Percentiles rank a stretch among this genome's conserved stretches.
These are phyloP conservation scores for Fraxinus dipetala DNA, from an alignment of 305 asterid genomes.

Conservation along the genomic window DNA sequence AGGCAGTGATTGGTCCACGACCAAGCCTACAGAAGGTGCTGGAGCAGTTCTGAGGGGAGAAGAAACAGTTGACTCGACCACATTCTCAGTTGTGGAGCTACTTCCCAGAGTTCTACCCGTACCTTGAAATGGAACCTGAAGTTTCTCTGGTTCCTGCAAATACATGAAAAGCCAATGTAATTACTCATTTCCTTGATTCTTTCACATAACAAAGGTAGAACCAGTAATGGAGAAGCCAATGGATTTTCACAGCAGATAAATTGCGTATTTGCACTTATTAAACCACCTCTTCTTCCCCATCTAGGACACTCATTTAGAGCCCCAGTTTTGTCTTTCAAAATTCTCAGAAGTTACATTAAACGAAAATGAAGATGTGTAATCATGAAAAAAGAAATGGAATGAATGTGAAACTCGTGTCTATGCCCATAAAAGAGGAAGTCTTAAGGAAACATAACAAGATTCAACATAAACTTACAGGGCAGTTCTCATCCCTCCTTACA, in stretches of 20 bases:
- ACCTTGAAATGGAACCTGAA: conserved; percentile 57
- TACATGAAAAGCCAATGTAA: not conserved
- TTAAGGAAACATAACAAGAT: not conserved
- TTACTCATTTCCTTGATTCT: not conserved
- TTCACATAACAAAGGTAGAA: not conserved
- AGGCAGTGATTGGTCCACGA: conserved; percentile 67
- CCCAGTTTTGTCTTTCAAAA: not conserved
- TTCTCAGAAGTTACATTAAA: not conserved
- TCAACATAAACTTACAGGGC: conserved; percentile 54
- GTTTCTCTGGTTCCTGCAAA: conserved; percentile 72
- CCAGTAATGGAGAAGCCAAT: not conserved
- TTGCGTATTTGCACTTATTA: not conserved
- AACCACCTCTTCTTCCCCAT: not conserved
- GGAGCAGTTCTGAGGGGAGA: conserved; percentile 42
- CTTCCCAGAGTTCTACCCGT: conserved; percentile 86
- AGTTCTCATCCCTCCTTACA: conserved; percentile 72
- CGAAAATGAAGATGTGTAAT: not conserved
- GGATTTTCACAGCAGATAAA: not conserved
- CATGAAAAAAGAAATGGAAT: not conserved
- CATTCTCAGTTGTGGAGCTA: conserved; percentile 41
- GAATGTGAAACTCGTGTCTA: not conserved
- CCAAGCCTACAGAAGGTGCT: conserved; percentile 50
- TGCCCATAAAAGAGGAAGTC: not conserved
- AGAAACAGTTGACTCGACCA: conserved; percentile 34
- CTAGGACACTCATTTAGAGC: not conserved